Base-by-base conservation (phyloP, 495 filamentous ascomycete genomes). In the Oleoguttula mirabilis region DNA sequence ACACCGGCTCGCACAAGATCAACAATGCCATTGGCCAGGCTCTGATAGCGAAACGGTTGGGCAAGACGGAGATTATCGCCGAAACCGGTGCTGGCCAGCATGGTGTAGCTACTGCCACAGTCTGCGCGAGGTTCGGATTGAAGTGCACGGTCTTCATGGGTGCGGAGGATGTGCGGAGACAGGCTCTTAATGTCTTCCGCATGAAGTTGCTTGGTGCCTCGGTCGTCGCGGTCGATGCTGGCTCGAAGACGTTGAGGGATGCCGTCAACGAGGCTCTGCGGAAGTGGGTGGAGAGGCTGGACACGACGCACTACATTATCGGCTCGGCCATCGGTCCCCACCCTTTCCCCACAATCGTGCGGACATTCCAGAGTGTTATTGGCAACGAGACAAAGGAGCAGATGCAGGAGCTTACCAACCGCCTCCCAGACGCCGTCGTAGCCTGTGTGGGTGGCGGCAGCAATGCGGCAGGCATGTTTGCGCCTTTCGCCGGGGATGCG, bases 71-170 rank as follows among this genome's bases (percentile, higher is more conserved):
- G 59, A 92, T 96, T 52, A 95, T 95, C 48, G 88, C 88, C 28
- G 88, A 95, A 61, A 95, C 88, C 10, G 88, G 88, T 39, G 88
- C 88, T n/a, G 88, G 88, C 21, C 88, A 95, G 59, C 88, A 96
- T 62, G 88, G 88, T 65, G 88, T 96, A 11, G 88, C 88, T 3
- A 92, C 86, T 8, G 88, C 88, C 0, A 94, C 88, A 0, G 85
- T 92, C n/a, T 94, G 87, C 47, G 88, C 88, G 45, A 90, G 90
- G 60, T 94, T 96, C 54, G 85, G 84, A 55, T 82, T 96, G 83
- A 80, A 88, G 55, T 96, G 88, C 59, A 88, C 83, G 17, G 78
- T 96, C 31, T 94, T 83, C 65, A 96, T 96, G 88, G 88, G 88
- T 45, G 85, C 83, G 14, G 86, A 94, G 60, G 88, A 96, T 60